phyloP scores from a whole-genome alignment of 1,284 basidiomycete genomes.

The Ceratobasidium sp. region DNA sequence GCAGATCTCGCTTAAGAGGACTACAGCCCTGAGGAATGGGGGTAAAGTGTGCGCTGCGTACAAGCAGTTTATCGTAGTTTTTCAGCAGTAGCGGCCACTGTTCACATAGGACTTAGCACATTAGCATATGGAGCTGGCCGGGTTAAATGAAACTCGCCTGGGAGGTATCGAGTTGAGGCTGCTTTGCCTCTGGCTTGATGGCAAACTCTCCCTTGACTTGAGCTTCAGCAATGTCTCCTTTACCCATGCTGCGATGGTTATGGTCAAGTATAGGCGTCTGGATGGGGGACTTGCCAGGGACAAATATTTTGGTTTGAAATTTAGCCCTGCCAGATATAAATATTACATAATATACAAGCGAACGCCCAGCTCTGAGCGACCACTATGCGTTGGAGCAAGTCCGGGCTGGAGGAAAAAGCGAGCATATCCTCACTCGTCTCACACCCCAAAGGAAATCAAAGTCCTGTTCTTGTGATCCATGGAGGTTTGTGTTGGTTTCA shows the following conservation, averaged over 20 bases:
- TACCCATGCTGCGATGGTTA: slow-evolving; percentile 55
- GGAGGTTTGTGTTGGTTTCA: slow-evolving; percentile 73
- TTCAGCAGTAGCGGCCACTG: slow-evolving; percentile 97
- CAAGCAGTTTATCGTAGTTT: slow-evolving; percentile 97
- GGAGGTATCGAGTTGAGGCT: slow-evolving; percentile 89
- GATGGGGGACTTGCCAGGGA: background rate
- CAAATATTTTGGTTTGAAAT: slow-evolving; percentile 5
- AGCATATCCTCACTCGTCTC: background rate
- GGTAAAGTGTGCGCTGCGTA: slow-evolving; percentile 96
- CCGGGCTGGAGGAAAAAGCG: slow-evolving; percentile 2
- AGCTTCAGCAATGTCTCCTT: slow-evolving; percentile 64
- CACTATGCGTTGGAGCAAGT: slow-evolving; percentile 6
- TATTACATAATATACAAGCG: background rate
- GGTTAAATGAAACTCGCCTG: slow-evolving; percentile 44
- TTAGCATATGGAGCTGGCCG: background rate
- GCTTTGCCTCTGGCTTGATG: slow-evolving; percentile 78
- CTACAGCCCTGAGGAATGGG: slow-evolving; percentile 92
- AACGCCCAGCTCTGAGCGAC: background rate
- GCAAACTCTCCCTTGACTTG: slow-evolving; percentile 67
- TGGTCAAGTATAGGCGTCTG: background rate
- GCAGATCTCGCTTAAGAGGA: slow-evolving; percentile 92
- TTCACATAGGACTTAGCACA: background rate
- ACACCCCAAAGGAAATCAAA: background rate
- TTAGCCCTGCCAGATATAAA: background rate
- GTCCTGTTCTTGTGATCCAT: slow-evolving; percentile 69